Evolutionary conservation across 78 protist genomes (phyloP).

Genomic region (Cavenderia fasciculata): DNA sequence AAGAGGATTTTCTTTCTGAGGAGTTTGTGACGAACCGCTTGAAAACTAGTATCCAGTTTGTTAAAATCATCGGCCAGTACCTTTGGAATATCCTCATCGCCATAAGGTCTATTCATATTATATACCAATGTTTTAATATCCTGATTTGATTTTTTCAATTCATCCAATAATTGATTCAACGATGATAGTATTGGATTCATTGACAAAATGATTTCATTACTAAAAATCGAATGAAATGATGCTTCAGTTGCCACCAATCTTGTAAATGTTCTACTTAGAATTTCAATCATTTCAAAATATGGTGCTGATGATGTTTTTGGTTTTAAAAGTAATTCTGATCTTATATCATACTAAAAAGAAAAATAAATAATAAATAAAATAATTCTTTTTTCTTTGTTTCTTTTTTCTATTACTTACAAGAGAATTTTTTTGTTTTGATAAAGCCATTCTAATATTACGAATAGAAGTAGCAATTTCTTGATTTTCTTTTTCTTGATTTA

Average conservation of each 20-base stretch:
- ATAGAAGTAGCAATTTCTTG: not conserved
- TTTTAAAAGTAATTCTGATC: not conserved
- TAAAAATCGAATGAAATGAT: not conserved
- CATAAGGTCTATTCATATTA: not conserved
- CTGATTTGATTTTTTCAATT: not conserved
- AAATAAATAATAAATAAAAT: too few relatives aligned
- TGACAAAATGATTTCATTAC: not conserved
- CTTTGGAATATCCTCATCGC: too few relatives aligned
- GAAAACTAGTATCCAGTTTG: not conserved
- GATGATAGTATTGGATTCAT: slow-evolving; percentile 12
- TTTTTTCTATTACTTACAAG: not conserved
- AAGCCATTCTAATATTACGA: not conserved
- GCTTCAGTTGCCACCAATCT: not conserved
- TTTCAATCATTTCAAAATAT: not conserved
- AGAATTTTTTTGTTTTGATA: not conserved
- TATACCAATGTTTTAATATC: not conserved
- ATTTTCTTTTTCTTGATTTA: too few relatives aligned
- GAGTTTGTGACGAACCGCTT: slow-evolving; percentile 21
- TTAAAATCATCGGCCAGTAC: not conserved
- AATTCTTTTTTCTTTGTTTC: too few relatives aligned
- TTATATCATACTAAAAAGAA: not conserved
- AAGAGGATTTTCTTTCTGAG: slow-evolving; percentile 8
- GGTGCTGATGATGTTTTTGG: not conserved
- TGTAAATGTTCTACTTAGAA: not conserved
- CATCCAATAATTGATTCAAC: not conserved